A percentile compares a stretch with the other conserved stretches of the same genome.
Conservation (phyloP, 2,329 filamentous ascomycete genomes). For the Didymosphaeria variabile region DNA sequence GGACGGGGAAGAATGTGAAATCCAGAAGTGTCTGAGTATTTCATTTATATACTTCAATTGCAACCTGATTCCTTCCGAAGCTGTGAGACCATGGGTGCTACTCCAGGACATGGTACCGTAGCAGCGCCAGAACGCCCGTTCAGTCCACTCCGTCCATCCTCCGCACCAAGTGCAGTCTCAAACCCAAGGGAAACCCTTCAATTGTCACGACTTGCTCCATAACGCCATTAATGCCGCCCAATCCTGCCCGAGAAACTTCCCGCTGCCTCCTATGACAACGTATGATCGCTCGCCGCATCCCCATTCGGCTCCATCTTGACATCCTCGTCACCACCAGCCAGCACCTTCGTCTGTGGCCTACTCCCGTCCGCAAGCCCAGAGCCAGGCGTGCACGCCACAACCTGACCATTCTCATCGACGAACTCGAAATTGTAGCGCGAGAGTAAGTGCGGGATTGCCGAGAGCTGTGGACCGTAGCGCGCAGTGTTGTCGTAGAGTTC, state of each 20-base stretch:
- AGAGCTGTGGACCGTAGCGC: conserved; percentile 93
- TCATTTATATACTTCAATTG: neutral
- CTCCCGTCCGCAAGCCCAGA: conserved; percentile 63
- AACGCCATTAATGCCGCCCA: conserved; percentile 5
- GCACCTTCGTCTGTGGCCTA: conserved; percentile 44
- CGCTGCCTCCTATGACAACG: conserved; percentile 35
- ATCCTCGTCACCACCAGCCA: conserved; percentile 48
- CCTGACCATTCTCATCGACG: conserved; percentile 89
- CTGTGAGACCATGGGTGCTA: neutral
- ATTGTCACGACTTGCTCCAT: conserved; percentile 1
- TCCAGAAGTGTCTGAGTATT: neutral
- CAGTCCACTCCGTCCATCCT: neutral
- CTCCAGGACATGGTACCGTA: neutral
- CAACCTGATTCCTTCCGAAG: neutral
- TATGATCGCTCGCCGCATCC: conserved; percentile 46
- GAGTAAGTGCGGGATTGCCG: conserved; percentile 92
- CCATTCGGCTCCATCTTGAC: conserved; percentile 50
- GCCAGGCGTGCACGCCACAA: conserved; percentile 85
- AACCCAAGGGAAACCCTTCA: neutral
- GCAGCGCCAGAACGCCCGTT: conserved; percentile 8
- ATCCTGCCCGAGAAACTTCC: neutral
- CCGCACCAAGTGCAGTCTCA: neutral
- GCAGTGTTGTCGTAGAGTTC: conserved; percentile 98
- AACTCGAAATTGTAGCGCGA: conserved; percentile 98
- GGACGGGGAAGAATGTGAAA: neutral